Percentiles rank a stretch among this genome's conserved stretches.
phyloP scores from a whole-genome alignment of 169 alveolate genomes.

The Eimeria acervulina region DNA sequence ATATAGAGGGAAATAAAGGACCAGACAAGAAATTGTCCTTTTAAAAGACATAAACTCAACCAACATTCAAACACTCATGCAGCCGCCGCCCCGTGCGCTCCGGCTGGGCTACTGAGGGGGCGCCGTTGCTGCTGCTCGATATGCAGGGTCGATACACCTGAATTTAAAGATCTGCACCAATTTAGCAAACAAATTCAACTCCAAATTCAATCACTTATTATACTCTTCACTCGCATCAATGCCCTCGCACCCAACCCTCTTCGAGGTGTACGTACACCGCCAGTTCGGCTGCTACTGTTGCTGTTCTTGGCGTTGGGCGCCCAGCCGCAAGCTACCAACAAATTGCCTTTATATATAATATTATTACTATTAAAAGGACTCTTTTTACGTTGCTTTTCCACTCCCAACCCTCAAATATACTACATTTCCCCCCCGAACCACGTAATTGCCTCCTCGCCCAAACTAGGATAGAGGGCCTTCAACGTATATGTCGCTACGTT shows the following conservation, averaged over 20 bases:
- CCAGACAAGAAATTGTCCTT: background rate
- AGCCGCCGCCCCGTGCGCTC: background rate
- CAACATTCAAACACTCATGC: background rate
- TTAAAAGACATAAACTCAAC: background rate
- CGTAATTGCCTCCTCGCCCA: too few species aligned
- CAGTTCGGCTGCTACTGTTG: background rate
- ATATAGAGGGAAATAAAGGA: background rate
- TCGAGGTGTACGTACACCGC: conserved; percentile 27
- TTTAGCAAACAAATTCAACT: background rate
- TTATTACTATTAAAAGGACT: background rate
- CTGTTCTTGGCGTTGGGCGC: background rate
- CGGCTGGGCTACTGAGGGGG: conserved; percentile 25
- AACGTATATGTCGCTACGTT: too few species aligned
- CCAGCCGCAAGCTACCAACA: background rate
- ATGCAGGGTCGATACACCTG: conserved; percentile 58
- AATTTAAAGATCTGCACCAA: background rate
- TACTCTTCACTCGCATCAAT: background rate
- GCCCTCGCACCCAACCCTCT: background rate
- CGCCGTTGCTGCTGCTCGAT: conserved; percentile 44
- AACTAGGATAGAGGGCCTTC: too few species aligned
- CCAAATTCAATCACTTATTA: background rate
- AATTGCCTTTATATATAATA: background rate
- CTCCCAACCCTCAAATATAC: too few species aligned
- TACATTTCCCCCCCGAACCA: too few species aligned
- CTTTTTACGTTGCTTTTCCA: too few species aligned